These are phyloP conservation scores for Celoporthe dispersa DNA, from an alignment of 2,329 filamentous ascomycete species.

Conservation along the genomic window DNA sequence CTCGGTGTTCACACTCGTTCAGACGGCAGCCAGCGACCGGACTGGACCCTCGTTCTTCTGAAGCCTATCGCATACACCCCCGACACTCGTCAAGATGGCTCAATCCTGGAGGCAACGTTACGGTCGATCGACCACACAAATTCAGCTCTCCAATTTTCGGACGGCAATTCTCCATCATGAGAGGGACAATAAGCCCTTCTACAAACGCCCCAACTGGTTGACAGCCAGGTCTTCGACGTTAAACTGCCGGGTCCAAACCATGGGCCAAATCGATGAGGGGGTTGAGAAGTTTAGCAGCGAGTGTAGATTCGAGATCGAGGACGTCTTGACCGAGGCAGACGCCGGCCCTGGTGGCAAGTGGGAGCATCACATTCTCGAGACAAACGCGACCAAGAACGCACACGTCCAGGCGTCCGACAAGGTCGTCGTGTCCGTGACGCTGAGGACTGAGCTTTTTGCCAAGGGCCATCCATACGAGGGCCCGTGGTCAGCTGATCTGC, in stretches of 20 bases:
- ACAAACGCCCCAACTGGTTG: not conserved
- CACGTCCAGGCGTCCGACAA: not conserved
- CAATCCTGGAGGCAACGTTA: conserved; percentile 4
- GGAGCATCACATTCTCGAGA: conserved; percentile 6
- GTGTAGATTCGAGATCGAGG: not conserved
- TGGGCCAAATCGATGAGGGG: not conserved
- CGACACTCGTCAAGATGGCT: not conserved
- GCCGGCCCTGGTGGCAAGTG: conserved; percentile 17
- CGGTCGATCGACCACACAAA: not conserved
- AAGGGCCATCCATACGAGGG: not conserved
- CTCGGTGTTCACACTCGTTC: not conserved
- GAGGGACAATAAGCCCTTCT: too few species aligned
- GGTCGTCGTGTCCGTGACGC: not conserved
- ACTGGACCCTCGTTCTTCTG: not conserved
- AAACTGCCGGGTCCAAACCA: not conserved
- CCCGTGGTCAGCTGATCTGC: not conserved
- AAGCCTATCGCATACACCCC: not conserved
- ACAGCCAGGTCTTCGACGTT: not conserved
- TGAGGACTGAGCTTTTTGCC: not conserved
- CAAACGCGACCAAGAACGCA: not conserved
- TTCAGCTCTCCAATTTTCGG: not conserved
- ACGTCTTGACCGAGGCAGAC: conserved; percentile 4
- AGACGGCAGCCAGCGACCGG: not conserved
- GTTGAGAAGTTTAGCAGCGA: not conserved
- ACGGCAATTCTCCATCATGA: not conserved